Base-by-base conservation (phyloP, 768 basidiomycete species). In the Coprinellus aureogranulatus region DNA sequence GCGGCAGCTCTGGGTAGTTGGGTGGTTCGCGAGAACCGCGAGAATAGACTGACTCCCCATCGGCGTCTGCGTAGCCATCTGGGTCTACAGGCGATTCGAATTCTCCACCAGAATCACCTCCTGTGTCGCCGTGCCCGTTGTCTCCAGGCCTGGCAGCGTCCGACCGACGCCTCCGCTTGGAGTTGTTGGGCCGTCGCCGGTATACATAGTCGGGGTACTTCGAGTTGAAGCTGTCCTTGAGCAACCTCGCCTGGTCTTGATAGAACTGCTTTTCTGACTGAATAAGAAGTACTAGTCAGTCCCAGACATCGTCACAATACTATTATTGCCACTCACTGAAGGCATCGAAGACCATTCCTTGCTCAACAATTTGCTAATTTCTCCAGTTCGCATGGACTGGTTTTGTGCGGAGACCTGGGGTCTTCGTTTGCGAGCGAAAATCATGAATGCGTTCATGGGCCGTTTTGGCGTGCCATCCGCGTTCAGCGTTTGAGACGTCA, bases 391-490 rank as follows among this genome's bases (percentile, higher is more conserved):
- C 89, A 94, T 88, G 45, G 89, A 83, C 69, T 92, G 90, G 68
- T 94, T 89, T 61, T 89, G 88, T n/a, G 89, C 84, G 8, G 89
- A 85, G 31, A 94, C 89, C 70, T 94, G 89, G 18, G 91, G 91
- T 42, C 91, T 77, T 57, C 91, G 81, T 53, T 87, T 81, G 23
- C 91, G 83, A 59, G 92, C 91, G 65, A 92, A 94, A 59, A 94
- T 93, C 91, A 94, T 93, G 76, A 94, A 94, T 22, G 91, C 91
- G 70, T 94, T 94, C 91, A 94, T 93, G 31, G 91, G 91, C 12
- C 91, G 85, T 68, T 92, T 92, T 25, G 91, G 91, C 47, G 90
- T 92, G 26, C 91, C 91, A 64, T 94, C 91, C 1, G 89, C 79
- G 68, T 94, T 94, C 57, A 93, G 80, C 14, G 89, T 86, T 71